Evolutionary conservation across 306 rosid species (phyloP).

Genomic region (Trichosanthes truncata): DNA sequence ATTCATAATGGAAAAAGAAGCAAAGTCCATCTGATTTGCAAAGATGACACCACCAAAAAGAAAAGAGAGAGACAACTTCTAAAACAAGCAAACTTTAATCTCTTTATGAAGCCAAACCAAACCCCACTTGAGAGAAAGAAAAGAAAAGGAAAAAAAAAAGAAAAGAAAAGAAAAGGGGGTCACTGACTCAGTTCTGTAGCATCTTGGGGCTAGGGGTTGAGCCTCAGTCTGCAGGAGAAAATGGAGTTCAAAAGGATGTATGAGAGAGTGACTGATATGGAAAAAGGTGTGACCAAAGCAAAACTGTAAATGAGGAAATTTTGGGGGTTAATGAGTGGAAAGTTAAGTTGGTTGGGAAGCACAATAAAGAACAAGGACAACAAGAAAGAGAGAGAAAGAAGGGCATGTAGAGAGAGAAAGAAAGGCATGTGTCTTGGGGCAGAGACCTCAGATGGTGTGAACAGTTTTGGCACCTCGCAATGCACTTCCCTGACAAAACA

Average conservation of each 20-base stretch:
- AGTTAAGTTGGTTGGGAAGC: slow-evolving; percentile 42
- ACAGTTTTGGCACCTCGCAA: slow-evolving; percentile 2
- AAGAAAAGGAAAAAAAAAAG: too few relatives aligned
- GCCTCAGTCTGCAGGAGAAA: not conserved
- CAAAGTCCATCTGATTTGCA: not conserved
- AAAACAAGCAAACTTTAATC: slow-evolving; percentile 4
- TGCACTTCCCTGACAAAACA: slow-evolving; percentile 10
- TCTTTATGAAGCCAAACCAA: not conserved
- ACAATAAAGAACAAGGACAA: slow-evolving; percentile 19
- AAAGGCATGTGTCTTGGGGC: not conserved
- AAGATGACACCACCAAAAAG: not conserved
- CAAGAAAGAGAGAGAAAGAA: slow-evolving; percentile 1
- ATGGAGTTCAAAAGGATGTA: slow-evolving; percentile 14
- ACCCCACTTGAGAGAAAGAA: not conserved
- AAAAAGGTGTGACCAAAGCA: slow-evolving; percentile 29
- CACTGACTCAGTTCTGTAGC: not conserved
- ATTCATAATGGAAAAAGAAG: not conserved
- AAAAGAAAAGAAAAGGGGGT: not conserved
- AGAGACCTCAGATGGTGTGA: slow-evolving; percentile 8
- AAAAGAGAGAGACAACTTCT: slow-evolving; percentile 4
- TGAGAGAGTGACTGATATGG: slow-evolving; percentile 25
- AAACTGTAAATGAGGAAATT: slow-evolving; percentile 21
- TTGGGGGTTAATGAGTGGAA: slow-evolving; percentile 34
- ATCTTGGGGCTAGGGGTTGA: not conserved
- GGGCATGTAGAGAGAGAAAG: not conserved